Percentiles rank a stretch among this genome's conserved stretches.
These are phyloP conservation scores for Globisporangium abappressorium DNA, from an alignment of 352 stramenopile species.

Conservation along the genomic window DNA sequence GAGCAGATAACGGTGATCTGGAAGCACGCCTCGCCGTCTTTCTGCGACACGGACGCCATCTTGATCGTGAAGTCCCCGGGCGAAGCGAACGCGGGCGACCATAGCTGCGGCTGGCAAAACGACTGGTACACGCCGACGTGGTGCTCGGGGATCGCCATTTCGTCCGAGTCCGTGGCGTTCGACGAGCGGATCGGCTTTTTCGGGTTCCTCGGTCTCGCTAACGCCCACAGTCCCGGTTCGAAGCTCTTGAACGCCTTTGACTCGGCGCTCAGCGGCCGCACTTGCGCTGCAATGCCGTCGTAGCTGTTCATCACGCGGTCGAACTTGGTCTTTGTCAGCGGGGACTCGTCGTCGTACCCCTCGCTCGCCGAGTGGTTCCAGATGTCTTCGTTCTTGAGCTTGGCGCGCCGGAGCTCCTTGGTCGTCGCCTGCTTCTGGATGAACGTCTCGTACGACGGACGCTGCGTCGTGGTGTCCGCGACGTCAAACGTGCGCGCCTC, in stretches of 20 bases:
- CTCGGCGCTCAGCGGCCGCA: slow-evolving; percentile 11
- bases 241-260: slow-evolving; percentile 6
- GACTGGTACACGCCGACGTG: slow-evolving; percentile 60
- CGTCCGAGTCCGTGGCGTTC: slow-evolving; percentile 26
- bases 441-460: slow-evolving; percentile 23
- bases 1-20: slow-evolving; percentile 59
- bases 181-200: slow-evolving; percentile 2
- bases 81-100: slow-evolving; percentile 72
- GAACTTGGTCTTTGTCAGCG: neutral
- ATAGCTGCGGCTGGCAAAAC: slow-evolving; percentile 62
- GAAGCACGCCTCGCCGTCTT: slow-evolving; percentile 42
- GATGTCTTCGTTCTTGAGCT: slow-evolving; percentile 19
- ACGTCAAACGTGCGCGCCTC: slow-evolving; percentile 10
- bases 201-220: slow-evolving; percentile 16
- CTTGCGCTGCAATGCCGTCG: slow-evolving; percentile 31
- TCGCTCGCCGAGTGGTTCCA: slow-evolving; percentile 21
- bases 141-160: slow-evolving; percentile 67
- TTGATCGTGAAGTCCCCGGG: slow-evolving; percentile 79
- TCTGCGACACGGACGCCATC: slow-evolving; percentile 40
- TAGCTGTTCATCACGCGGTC: slow-evolving; percentile 28
- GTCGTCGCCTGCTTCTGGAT: slow-evolving; percentile 11
- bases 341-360: slow-evolving; percentile 14
- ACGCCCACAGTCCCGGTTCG: slow-evolving; percentile 19
- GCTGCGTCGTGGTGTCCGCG: neutral
- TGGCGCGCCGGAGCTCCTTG: slow-evolving; percentile 13